Percentiles rank a stretch among this genome's conserved stretches.
Conservation (phyloP, 2,329 filamentous ascomycete species). For the Phialophora verrucosa region DNA sequence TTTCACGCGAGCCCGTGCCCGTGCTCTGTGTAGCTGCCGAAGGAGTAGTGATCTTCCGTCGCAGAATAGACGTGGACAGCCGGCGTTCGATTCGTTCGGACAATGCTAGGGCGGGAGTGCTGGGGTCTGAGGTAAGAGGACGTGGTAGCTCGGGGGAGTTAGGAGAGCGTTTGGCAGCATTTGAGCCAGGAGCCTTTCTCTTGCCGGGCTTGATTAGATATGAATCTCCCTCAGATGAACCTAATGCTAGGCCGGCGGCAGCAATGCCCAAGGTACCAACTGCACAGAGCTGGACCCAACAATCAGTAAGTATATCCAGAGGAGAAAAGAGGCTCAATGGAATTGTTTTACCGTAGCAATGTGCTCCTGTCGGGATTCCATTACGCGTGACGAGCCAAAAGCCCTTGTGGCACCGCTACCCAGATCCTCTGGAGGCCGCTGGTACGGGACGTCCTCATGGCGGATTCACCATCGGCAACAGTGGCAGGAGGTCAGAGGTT, state of each 20-base stretch:
- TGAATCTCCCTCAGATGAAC: slow-evolving; percentile 51
- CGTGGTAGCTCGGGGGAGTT: slow-evolving; percentile 41
- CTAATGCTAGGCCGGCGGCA: slow-evolving; percentile 63
- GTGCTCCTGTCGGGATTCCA: slow-evolving; percentile 37
- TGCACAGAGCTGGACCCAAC: slow-evolving; percentile 62
- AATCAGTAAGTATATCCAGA: slow-evolving; percentile 21
- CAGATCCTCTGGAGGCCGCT: slow-evolving; percentile 30
- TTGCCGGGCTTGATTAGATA: slow-evolving; percentile 41
- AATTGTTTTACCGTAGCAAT: slow-evolving; percentile 33
- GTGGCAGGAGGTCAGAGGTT: slow-evolving; percentile 42
- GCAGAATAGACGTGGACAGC: slow-evolving; percentile 31
- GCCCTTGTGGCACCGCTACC: slow-evolving; percentile 33
- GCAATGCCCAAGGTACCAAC: slow-evolving; percentile 67
- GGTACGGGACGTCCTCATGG: slow-evolving; percentile 42
- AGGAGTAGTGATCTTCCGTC: slow-evolving; percentile 28
- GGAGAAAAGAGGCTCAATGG: background rate
- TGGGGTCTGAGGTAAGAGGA: slow-evolving; percentile 39
- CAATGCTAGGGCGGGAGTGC: slow-evolving; percentile 18
- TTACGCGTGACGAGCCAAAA: slow-evolving; percentile 28
- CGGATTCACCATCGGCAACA: slow-evolving; percentile 51
- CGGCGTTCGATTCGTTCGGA: slow-evolving; percentile 30
- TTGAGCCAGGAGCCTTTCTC: slow-evolving; percentile 46
- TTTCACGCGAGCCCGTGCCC: slow-evolving; percentile 35
- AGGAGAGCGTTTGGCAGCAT: slow-evolving; percentile 36
- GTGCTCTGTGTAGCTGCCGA: slow-evolving; percentile 26